phyloP scores from a whole-genome alignment of 495 filamentous ascomycete genomes.

The Saxophila tyrrhenica region DNA sequence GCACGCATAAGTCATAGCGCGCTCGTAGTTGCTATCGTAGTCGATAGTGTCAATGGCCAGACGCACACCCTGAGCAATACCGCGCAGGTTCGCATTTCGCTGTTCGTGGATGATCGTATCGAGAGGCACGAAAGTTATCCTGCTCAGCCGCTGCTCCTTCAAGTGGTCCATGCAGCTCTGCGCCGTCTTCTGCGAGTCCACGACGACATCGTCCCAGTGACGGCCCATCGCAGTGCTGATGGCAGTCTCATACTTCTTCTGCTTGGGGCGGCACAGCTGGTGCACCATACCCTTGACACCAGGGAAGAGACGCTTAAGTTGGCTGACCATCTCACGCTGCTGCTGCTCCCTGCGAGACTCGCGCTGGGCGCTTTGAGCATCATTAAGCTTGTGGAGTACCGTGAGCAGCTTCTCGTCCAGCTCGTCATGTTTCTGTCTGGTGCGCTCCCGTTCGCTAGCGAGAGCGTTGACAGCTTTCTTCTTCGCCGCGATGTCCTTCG shows the following conservation, averaged over 20 bases:
- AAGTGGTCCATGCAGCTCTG: slow-evolving; percentile 91
- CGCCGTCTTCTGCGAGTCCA: slow-evolving; percentile 91
- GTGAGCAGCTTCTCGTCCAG: slow-evolving; percentile 83
- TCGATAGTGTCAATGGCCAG: slow-evolving; percentile 94
- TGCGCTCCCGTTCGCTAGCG: slow-evolving; percentile 70
- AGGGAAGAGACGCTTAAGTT: slow-evolving; percentile 81
- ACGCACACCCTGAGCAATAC: slow-evolving; percentile 61
- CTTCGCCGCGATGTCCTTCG: slow-evolving; percentile 71
- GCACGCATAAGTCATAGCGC: slow-evolving; percentile 89
- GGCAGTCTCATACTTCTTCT: slow-evolving; percentile 89
- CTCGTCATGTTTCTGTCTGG: slow-evolving; percentile 69
- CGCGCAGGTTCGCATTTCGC: slow-evolving; percentile 79
- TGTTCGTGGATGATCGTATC: slow-evolving; percentile 93
- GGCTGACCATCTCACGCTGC: slow-evolving; percentile 65
- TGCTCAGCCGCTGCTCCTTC: slow-evolving; percentile 72
- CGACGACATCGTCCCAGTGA: slow-evolving; percentile 86
- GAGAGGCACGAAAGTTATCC: slow-evolving; percentile 84
- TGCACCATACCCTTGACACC: slow-evolving; percentile 84
- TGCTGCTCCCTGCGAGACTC: slow-evolving; percentile 70
- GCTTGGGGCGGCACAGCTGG: slow-evolving; percentile 88
- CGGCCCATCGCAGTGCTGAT: slow-evolving; percentile 86
- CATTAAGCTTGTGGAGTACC: slow-evolving; percentile 62
- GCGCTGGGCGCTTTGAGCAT: slow-evolving; percentile 71
- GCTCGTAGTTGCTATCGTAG: slow-evolving; percentile 74
- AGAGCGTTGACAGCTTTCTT: slow-evolving; percentile 81